Evolutionary conservation across 306 rosid genomes (phyloP), one percentile per base, ranked within the genome.

Genomic region (Purshia tridentata): DNA sequence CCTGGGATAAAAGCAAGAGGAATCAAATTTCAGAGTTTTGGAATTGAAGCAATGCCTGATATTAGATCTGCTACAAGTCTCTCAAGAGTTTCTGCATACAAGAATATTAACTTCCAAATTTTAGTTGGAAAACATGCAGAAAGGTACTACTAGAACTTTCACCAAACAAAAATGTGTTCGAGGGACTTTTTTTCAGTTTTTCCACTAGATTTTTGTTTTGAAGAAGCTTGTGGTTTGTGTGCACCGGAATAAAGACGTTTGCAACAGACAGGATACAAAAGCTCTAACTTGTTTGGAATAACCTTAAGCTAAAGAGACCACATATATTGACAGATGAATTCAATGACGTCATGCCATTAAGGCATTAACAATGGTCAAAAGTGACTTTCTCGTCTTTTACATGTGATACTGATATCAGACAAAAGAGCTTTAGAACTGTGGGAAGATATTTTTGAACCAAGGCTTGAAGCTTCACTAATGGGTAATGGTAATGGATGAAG

Each of bases 11-110:
- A 66, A 47, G 16, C 44, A 5, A 7, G 35, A 44, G 68, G 71
- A 66, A 66, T 47, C 45, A 67, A 67, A 49, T 67, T 51, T 67
- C 18, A 48, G 71, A 13, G 22, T 48, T 37, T 23, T 8, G 57
- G 71, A 67, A 22, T 48, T 23, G 12, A 66, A 15, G 54, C 70
- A 47, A 29, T 23, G 70, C 22, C 19, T 22, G 71, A 16, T 22
- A 13, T 22, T 66, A 56, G 56, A 23, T n/a, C 44, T 35, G 4
- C 45, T 6, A 18, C 65, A 14, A 6, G 65, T 29, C 35, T 29
- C n/a, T n/a, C n/a, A 29, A 29, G 12, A 6, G 46, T 60, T 8
- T 14, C 2, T 60, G 65, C 65, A 60, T 12, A 29, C 35, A 29
- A 29, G 5, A 60, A 14, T 5, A 60, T 40, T 37, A 37, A n/a